These are phyloP conservation scores for Aspergillus carbonarius DNA, from an alignment of 2,329 filamentous ascomycete species.

Conservation along the genomic window DNA sequence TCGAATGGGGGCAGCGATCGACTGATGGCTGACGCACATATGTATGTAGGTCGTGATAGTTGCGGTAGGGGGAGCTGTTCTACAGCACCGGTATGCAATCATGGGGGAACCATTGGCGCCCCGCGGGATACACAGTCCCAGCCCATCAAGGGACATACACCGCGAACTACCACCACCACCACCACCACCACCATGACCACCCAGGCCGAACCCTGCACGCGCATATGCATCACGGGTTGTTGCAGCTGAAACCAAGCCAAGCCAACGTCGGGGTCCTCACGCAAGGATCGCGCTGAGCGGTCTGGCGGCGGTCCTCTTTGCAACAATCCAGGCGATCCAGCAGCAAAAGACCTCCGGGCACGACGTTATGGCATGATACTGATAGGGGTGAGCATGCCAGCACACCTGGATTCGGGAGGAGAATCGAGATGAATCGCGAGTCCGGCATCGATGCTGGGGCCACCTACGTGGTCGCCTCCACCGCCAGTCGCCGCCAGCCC, in stretches of 20 bases:
- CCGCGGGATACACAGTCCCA: no score
- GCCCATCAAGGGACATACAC: no score
- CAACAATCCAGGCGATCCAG: no score
- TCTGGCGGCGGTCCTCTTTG: background rate
- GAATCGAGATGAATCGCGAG: background rate
- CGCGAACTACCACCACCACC: no score
- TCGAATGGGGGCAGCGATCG: background rate
- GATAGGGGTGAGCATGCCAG: background rate
- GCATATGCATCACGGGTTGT: slow-evolving; percentile 27
- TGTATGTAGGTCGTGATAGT: background rate
- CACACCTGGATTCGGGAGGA: background rate
- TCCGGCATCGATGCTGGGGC: background rate
- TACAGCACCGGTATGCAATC: no score
- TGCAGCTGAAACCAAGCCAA: slow-evolving; percentile 23
- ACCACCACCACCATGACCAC: no score
- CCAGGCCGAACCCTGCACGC: slow-evolving; percentile 7
- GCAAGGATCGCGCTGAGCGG: background rate
- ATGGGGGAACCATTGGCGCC: no score
- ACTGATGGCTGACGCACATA: background rate
- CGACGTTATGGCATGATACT: no score
- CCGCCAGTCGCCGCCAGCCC: slow-evolving; percentile 22
- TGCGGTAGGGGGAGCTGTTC: no score
- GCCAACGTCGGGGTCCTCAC: slow-evolving; percentile 3
- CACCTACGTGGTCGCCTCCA: slow-evolving; percentile 23
- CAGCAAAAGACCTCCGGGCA: no score